Percentiles rank a stretch among this genome's conserved stretches.
Conservation (phyloP, 1,284 basidiomycete genomes). For the Cryptococcus neoformans region DNA sequence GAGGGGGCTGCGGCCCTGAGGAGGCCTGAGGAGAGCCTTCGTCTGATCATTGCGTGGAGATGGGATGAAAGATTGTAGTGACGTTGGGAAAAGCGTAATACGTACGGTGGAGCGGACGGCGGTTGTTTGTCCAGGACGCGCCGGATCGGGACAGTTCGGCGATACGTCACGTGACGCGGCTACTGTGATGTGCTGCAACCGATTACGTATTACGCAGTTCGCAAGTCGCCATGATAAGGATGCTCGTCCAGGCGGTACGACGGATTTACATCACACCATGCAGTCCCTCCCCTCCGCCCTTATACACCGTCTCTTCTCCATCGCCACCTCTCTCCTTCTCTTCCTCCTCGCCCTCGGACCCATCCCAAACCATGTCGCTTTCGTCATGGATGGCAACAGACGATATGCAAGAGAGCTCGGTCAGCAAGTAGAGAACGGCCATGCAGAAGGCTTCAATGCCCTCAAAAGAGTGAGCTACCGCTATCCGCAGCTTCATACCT, state of each 20-base stretch:
- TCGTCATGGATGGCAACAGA: constrained; percentile 98
- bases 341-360: constrained; percentile 73
- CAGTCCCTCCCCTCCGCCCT: too few species aligned
- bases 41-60: constrained; percentile 36
- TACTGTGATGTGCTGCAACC: too few species aligned
- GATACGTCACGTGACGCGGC: too few species aligned
- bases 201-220: too few species aligned
- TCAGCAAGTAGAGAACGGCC: constrained; percentile 68
- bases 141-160: background rate
- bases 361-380: constrained; percentile 85
- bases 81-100: background rate
- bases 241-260: too few species aligned
- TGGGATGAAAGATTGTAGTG: background rate
- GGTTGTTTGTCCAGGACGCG: background rate
- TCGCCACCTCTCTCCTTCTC: constrained; percentile 54
- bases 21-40: constrained; percentile 39
- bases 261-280: too few species aligned
- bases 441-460: constrained; percentile 79
- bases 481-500: background rate
- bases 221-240: too few species aligned
- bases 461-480: constrained; percentile 64
- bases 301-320: constrained; percentile 27
- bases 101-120: too few species aligned
- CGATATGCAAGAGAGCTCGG: constrained; percentile 76
- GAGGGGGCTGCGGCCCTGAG: constrained; percentile 27